phyloP scores from a whole-genome alignment of 768 basidiomycete genomes.

The Suillus subalutaceus region DNA sequence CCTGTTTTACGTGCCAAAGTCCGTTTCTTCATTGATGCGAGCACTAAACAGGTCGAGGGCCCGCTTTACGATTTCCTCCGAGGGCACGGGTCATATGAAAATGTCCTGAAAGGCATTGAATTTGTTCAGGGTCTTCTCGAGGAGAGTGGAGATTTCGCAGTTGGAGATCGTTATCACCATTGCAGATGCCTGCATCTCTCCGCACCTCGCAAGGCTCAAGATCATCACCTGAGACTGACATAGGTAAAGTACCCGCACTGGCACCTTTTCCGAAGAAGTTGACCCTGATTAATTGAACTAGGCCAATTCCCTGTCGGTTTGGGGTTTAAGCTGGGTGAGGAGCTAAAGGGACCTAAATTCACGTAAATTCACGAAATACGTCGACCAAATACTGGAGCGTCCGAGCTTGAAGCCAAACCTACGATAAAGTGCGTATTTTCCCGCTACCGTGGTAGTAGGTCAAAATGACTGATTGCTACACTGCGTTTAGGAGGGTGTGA shows the following conservation, averaged over 20 bases:
- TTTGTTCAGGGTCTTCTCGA: slow-evolving; percentile 51
- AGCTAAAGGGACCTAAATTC: slow-evolving; percentile 46
- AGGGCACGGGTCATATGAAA: slow-evolving; percentile 40
- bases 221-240: slow-evolving; percentile 44
- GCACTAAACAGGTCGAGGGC: slow-evolving; percentile 36
- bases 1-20: slow-evolving; percentile 56
- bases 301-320: slow-evolving; percentile 51
- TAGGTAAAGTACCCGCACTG: slow-evolving; percentile 16
- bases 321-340: slow-evolving; percentile 45
- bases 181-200: slow-evolving; percentile 60
- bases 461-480: neutral
- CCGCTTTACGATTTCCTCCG: slow-evolving; percentile 25
- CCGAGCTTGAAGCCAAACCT: neutral
- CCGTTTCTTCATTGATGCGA: slow-evolving; percentile 61
- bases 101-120: slow-evolving; percentile 45
- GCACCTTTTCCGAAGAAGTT: neutral
- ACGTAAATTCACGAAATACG: slow-evolving; percentile 52
- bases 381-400: slow-evolving; percentile 41
- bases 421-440: neutral
- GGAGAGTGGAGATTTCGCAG: slow-evolving; percentile 39
- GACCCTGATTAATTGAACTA: slow-evolving; percentile 33
- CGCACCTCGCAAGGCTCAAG: slow-evolving; percentile 54
- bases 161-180: slow-evolving; percentile 52
- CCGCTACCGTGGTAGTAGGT: neutral
- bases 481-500: neutral